phyloP scores from a whole-genome alignment of 305 asterid species.

The Solanum hybrid region DNA sequence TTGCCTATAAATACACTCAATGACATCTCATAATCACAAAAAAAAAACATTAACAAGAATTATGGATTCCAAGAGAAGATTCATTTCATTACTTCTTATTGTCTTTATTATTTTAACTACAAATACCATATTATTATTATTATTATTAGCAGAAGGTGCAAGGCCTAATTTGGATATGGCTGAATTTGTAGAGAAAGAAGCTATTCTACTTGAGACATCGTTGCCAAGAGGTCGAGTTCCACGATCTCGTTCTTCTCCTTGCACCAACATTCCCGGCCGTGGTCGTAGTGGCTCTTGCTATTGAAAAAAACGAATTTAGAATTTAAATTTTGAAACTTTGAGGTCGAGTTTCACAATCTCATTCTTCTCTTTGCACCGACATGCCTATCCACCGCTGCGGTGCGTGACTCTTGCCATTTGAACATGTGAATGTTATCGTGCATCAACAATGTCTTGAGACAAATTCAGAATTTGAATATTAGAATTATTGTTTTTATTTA shows the following conservation, averaged over 20 bases:
- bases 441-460: background rate
- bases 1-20: background rate
- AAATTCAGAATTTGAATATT: background rate
- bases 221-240: slow-evolving; percentile 1
- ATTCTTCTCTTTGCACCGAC: background rate
- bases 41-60: background rate
- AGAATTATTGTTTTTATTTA: background rate
- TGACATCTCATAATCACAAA: background rate
- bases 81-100: background rate
- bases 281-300: background rate
- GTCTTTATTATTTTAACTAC: background rate
- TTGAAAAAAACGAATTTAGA: background rate
- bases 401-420: background rate
- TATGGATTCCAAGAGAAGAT: background rate
- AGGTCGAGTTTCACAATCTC: background rate
- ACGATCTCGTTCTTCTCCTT: background rate
- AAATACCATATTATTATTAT: background rate
- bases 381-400: background rate
- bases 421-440: background rate
- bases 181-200: background rate
- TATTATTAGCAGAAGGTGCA: background rate
- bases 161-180: background rate
- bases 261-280: background rate
- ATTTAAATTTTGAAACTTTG: background rate
- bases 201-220: background rate